Evolutionary conservation across 495 filamentous ascomycete genomes (phyloP), one percentile per base, ranked within the genome.

Genomic region (Poronia punctata): DNA sequence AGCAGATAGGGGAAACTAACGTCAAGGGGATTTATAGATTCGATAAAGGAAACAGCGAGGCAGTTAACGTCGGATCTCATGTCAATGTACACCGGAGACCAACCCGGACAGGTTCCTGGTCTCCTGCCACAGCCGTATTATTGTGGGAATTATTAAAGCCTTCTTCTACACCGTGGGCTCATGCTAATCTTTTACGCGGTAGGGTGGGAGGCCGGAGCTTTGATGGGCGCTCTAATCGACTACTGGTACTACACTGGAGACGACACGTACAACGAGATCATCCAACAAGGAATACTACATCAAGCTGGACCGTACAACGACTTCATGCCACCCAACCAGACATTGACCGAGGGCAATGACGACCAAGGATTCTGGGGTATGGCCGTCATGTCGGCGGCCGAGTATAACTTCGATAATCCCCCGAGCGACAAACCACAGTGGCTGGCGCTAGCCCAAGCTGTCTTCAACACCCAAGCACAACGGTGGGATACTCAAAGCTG

Each of bases 191-290:
- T 75, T 74, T 24, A 67, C 64, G 43, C 71, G 11, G 1, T 68
- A 61, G 85, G 86, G 86, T 90, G 86, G 86, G 82, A 89, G 60
- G 80, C 69, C n/a, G 76, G 80, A 11, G 81, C 82, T 33, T 71
- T 84, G 64, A 83, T 81, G 59, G 76, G 76, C 54, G 70, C 76
- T n/a, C 56, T 82, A 46, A 67, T 86, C 40, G 70, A 83, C 45
- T 86, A 86, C 61, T 84, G 76, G 74, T 72, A 74, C 43, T 75
- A 74, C 34, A 84, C 80, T 1, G 75, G 76, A 16, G 78, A 86
- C 43, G 46, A 55, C 7, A 67, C 71, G 5, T 82, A 84, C 56
- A 82, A 83, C 54, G 51, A 70, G 23, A 61, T 74, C 21, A 57
- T 74, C 10, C 58, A 52, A 11, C 48, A 74, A 42, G 78, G 74